These are phyloP conservation scores for Saturnispora sekii DNA, from an alignment of 805 yeast species.

Conservation along the genomic window DNA sequence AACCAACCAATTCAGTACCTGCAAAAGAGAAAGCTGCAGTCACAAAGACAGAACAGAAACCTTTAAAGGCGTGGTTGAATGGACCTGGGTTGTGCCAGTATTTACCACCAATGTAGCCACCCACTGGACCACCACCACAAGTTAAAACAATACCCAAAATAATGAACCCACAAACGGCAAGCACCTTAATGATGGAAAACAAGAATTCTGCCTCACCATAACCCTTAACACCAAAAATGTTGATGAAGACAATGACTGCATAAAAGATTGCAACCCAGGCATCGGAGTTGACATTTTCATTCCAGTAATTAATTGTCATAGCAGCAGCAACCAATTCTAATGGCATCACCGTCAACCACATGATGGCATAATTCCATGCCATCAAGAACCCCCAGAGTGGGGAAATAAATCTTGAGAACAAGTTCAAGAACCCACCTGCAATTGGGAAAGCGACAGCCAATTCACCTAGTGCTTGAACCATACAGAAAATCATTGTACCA, in stretches of 20 bases:
- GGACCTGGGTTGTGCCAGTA: constrained; percentile 54
- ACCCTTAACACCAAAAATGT: constrained; percentile 50
- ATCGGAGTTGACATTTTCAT: constrained; percentile 34
- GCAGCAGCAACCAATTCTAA: constrained; percentile 45
- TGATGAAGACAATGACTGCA: constrained; percentile 36
- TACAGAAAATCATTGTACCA: constrained; percentile 48
- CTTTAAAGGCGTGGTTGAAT: constrained; percentile 41
- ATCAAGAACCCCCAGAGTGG: constrained; percentile 50
- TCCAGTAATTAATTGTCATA: constrained; percentile 40
- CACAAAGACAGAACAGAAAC: constrained; percentile 51
- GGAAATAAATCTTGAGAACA: constrained; percentile 47
- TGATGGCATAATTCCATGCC: constrained; percentile 44
- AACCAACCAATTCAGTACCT: constrained; percentile 53
- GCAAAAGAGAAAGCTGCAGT: constrained; percentile 54
- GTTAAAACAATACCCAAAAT: constrained; percentile 42
- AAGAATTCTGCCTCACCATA: constrained; percentile 59
- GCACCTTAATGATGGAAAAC: constrained; percentile 42
- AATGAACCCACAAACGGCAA: constrained; percentile 47
- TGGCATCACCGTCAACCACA: constrained; percentile 43
- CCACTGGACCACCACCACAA: constrained; percentile 54
- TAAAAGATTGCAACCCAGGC: constrained; percentile 47
- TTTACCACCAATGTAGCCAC: constrained; percentile 46
- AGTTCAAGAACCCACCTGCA: constrained; percentile 47
- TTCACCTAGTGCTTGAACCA: constrained; percentile 56
- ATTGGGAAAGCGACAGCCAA: constrained; percentile 50